Base-by-base conservation (phyloP, 2,329 filamentous ascomycete genomes). In the Thelonectria blattea region DNA sequence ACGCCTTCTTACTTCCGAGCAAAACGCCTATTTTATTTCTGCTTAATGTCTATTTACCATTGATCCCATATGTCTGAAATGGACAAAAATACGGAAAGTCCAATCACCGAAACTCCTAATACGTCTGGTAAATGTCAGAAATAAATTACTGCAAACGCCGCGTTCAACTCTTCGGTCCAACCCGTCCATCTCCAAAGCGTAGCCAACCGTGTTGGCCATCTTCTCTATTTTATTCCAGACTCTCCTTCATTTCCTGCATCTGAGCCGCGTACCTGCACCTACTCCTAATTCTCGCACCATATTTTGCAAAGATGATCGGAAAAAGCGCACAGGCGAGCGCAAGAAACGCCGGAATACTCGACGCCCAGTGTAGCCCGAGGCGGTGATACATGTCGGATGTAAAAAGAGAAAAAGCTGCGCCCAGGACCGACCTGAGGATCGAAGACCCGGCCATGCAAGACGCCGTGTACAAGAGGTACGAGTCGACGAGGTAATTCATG, bases 401-500 rank as follows among this genome's bases (percentile, higher is more conserved):
- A 8, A 68, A 68, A 0, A 68, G 24, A 0, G 66, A 66, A 54
- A 68, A 68, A 0, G 62, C 64, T 0, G 66, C 66, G 1, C 66
- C 66, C 9, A 68, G 61, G 5, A 68, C 50, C 0, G 58, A 61
- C 5, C 66, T 34, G 0, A 68, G 18, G 0, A 68, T 53, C 0
- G 66, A 50, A 12, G 67, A 62, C 5, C 89, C 90, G 2, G 91
- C 91, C 5, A 93, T 78, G 0, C 88, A 89, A 0, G 88, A 91
- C 0, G 91, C 90, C 0, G 92, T 90, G 63, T 89, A 93, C 65
- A 93, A 88, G 50, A 88, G 87, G 73, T 92, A 88, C 2, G 85
- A 77, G 69, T 91, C 89, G 64, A 91, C 85, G 11, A 91, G 80
- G 73, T 90, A 91, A 74, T 86, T 88, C 70, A 87, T 82, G 41